phyloP scores from a whole-genome alignment of 192 early-diverging fungal genomes.

The Rhizophagus sp. region DNA sequence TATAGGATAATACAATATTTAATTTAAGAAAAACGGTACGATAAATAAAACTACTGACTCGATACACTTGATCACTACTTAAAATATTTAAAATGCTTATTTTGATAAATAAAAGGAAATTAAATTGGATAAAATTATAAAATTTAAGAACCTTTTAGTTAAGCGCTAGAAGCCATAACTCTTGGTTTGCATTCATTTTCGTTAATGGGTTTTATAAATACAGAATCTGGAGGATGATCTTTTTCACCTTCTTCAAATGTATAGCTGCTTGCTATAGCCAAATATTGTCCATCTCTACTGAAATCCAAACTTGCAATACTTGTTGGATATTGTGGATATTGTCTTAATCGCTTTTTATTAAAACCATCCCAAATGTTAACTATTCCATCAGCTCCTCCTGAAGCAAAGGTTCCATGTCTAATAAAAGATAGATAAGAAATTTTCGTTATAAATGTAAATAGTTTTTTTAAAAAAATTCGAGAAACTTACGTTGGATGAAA shows the following conservation, averaged over 20 bases:
- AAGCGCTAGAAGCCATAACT: not conserved
- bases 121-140: not conserved
- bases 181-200: constrained; percentile 57
- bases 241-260: constrained; percentile 95
- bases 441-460: not conserved
- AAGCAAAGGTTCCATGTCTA: constrained; percentile 91
- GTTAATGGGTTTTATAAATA: constrained; percentile 73
- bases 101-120: not conserved
- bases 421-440: not conserved
- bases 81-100: no score
- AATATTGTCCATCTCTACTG: constrained; percentile 69
- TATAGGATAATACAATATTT: no score
- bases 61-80: no score
- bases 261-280: constrained; percentile 92
- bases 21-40: no score
- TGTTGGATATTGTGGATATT: constrained; percentile 81
- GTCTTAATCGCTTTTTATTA: constrained; percentile 85
- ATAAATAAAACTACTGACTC: no score
- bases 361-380: constrained; percentile 93
- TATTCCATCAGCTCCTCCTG: constrained; percentile 91
- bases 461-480: not conserved
- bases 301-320: constrained; percentile 82
- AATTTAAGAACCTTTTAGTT: not conserved
- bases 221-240: constrained; percentile 76
- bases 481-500: constrained; percentile 81